Evolutionary conservation across 2,329 filamentous ascomycete genomes (phyloP).

Genomic region (Chalaropsis ovoidea): DNA sequence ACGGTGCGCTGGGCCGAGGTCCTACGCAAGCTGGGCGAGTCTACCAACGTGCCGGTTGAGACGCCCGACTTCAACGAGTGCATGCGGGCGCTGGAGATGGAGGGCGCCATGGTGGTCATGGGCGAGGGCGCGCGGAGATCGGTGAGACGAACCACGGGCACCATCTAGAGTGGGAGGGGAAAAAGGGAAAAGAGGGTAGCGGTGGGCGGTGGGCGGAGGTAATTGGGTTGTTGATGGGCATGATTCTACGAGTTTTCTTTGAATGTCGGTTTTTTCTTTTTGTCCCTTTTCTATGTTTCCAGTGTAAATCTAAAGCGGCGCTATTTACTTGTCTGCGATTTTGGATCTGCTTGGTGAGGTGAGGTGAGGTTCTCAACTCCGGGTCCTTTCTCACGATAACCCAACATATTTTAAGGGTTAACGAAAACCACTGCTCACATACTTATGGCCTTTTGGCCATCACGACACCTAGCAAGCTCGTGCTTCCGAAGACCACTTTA

Average conservation of each 20-base stretch:
- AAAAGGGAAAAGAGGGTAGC: neutral
- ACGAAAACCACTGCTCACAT: neutral
- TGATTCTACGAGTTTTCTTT: conserved; percentile 2
- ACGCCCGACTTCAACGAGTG: conserved; percentile 72
- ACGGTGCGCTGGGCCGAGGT: conserved; percentile 71
- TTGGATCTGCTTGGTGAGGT: neutral
- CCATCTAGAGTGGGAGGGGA: neutral
- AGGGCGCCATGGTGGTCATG: conserved; percentile 67
- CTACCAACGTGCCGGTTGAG: conserved; percentile 61
- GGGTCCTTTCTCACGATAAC: neutral
- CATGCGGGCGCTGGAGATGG: conserved; percentile 68
- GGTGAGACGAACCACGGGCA: conserved; percentile 37
- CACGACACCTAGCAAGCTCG: neutral
- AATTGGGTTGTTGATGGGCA: neutral
- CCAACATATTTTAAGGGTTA: neutral
- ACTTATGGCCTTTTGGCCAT: conserved; percentile 3
- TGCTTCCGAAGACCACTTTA: neutral
- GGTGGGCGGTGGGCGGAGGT: neutral
- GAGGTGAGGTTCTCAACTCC: neutral
- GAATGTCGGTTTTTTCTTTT: neutral
- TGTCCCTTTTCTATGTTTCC: neutral
- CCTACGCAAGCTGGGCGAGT: conserved; percentile 59
- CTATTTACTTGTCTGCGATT: neutral
- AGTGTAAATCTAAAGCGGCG: neutral
- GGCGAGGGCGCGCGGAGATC: conserved; percentile 78